A percentile compares a stretch with the other conserved stretches of the same genome.
phyloP scores from a whole-genome alignment of 2,329 filamentous ascomycete species.

The Monosporascus sp. region DNA sequence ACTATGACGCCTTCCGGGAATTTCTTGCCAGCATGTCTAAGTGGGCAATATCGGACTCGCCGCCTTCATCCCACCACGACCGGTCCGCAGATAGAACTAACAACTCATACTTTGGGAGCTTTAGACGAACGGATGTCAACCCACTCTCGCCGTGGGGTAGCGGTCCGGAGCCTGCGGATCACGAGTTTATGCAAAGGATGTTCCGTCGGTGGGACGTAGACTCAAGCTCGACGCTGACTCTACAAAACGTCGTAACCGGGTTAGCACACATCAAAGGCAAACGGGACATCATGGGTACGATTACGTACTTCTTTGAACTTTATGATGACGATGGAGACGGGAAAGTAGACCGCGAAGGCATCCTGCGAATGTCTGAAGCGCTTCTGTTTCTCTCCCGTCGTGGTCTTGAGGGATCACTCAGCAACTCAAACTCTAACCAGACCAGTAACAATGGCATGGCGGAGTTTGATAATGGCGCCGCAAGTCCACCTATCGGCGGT shows the following conservation, averaged over 20 bases:
- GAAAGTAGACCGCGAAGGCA: constrained; percentile 89
- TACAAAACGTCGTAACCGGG: constrained; percentile 89
- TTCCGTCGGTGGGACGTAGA: constrained; percentile 87
- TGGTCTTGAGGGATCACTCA: constrained; percentile 72
- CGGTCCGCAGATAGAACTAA: constrained; percentile 46
- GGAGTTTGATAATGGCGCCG: constrained; percentile 27
- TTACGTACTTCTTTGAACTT: constrained; percentile 95
- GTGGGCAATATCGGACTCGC: constrained; percentile 90
- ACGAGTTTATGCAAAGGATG: constrained; percentile 86
- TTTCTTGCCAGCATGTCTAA: constrained; percentile 84
- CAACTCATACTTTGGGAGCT: constrained; percentile 56
- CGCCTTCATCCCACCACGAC: constrained; percentile 50
- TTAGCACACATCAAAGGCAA: constrained; percentile 88
- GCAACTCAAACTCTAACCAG: constrained; percentile 55
- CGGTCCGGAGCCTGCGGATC: constrained; percentile 71
- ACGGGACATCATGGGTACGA: constrained; percentile 94
- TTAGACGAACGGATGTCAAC: constrained; percentile 39
- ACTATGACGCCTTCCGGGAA: constrained; percentile 93
- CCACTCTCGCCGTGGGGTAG: constrained; percentile 48
- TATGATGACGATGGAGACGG: constrained; percentile 93
- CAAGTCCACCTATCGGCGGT: constrained; percentile 41
- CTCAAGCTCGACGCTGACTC: constrained; percentile 67
- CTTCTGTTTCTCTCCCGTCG: constrained; percentile 86
- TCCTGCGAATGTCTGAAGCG: constrained; percentile 89
- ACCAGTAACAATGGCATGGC: constrained; percentile 41